Evolutionary conservation across 495 filamentous ascomycete species (phyloP), one percentile per base, ranked within the genome.

Genomic region (Diplogelasinospora grovesii): DNA sequence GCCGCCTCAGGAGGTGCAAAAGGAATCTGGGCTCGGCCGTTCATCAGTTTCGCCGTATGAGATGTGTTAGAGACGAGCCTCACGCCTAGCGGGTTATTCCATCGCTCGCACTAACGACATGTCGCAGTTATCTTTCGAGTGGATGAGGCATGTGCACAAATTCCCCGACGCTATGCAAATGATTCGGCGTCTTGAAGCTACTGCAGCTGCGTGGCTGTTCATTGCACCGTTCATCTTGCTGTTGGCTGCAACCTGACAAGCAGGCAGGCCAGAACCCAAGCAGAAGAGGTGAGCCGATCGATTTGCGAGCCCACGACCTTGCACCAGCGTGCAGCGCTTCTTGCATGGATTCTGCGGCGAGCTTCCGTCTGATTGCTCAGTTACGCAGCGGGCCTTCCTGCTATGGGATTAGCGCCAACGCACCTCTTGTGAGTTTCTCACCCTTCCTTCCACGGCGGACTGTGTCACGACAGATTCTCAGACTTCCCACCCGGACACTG

Each of bases 301-400:
- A 36, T 32, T 22, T 36, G 22, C 6, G 26, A 52, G 30, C 41
- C 43, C 15, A 26, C 31, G 26, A 29, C 39, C 43, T 38, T 50
- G 48, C 48, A 39, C 40, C 41, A 8, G 7, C 8, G 29, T 1
- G 47, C 30, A 38, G 31, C 27, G 33, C 22, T 29, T 48, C 25
- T 48, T 39, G 44, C 46, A 44, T 45, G 36, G 45, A 41, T 43
- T 23, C 45, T 46, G 43, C 47, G 46, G 43, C 44, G 36, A 44
- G 25, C 39, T 36, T 55, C 36, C 20, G 35, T 56, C 49, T 59
- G 46, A 59, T 56, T 59, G 55, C 24, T 46, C 55, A 51, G 49
- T 35, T 33, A 7, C 42, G 39, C 30, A 16, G 21, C 34, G 19
- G 43, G 25, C 47, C 34, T 54, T 56, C 29, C 47, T 43, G 22